A percentile compares a stretch with the other conserved stretches of the same genome.
These are phyloP conservation scores for Pseudotulostoma volvatum DNA, from an alignment of 495 filamentous ascomycete genomes.

Conservation along the genomic window DNA sequence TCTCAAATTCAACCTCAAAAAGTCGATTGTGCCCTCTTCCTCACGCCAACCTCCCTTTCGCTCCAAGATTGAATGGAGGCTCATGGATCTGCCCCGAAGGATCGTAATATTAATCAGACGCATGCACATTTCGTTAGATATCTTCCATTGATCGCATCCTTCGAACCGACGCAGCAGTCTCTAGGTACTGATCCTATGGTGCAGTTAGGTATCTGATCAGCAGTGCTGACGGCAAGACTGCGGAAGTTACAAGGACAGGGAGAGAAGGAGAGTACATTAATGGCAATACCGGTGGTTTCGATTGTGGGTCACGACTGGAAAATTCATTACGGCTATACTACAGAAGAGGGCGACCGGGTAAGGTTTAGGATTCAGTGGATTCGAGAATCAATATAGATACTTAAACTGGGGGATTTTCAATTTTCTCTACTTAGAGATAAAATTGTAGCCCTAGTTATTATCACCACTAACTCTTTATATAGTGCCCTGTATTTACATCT, in stretches of 20 bases:
- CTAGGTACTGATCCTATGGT: neutral
- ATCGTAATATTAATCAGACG: neutral
- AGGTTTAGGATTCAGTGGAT: too few species aligned
- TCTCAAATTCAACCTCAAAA: neutral
- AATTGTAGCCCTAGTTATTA: too few species aligned
- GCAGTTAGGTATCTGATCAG: neutral
- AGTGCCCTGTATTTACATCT: too few species aligned
- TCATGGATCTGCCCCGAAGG: neutral
- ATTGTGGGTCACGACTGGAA: neutral
- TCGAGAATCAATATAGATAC: too few species aligned
- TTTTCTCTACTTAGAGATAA: too few species aligned
- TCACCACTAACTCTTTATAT: too few species aligned
- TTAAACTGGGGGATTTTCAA: too few species aligned
- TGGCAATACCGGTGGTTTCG: neutral
- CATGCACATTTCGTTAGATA: neutral
- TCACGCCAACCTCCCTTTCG: neutral
- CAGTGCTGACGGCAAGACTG: neutral
- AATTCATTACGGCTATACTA: neutral
- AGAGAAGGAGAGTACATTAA: neutral
- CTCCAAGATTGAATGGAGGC: neutral
- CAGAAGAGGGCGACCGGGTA: neutral
- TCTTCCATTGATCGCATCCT: neutral
- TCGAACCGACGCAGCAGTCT: neutral
- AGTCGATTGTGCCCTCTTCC: neutral
- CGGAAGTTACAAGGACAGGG: neutral